These are phyloP conservation scores for Fraxinus greggii DNA, from an alignment of 305 asterid genomes.

Conservation along the genomic window DNA sequence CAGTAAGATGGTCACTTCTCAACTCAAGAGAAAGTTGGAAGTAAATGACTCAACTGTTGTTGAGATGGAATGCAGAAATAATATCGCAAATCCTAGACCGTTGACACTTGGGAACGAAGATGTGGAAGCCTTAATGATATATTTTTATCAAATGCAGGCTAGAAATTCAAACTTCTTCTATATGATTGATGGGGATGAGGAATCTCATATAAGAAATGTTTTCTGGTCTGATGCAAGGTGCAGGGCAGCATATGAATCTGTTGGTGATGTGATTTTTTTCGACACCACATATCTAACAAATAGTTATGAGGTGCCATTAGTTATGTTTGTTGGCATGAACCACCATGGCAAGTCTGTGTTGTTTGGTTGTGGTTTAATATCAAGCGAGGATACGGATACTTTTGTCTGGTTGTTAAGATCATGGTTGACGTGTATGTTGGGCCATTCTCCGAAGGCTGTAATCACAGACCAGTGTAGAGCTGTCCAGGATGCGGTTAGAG, in stretches of 20 bases:
- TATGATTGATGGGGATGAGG: conserved; percentile 6
- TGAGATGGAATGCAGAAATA: background rate
- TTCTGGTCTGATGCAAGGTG: conserved; percentile 19
- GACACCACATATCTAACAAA: conserved; percentile 14
- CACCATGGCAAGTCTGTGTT: background rate
- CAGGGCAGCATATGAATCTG: conserved; percentile 1
- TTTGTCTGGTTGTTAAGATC: background rate
- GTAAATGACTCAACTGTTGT: background rate
- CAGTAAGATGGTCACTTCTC: background rate
- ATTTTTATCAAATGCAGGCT: background rate
- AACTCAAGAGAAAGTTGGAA: background rate
- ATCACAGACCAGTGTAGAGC: conserved; percentile 11
- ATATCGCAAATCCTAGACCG: background rate
- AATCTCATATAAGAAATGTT: conserved; percentile 2
- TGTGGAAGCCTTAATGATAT: background rate
- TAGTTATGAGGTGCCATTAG: background rate
- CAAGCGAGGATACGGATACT: background rate
- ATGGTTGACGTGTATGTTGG: conserved; percentile 11
- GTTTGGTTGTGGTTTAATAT: conserved; percentile 4
- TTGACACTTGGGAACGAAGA: background rate
- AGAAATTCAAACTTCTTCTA: conserved; percentile 10
- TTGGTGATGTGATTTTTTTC: conserved; percentile 7
- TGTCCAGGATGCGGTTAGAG: background rate
- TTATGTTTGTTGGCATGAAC: background rate
- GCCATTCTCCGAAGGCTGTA: background rate